Conservation (phyloP, 2,329 filamentous ascomycete species). For the Cercospora berteroae region DNA sequence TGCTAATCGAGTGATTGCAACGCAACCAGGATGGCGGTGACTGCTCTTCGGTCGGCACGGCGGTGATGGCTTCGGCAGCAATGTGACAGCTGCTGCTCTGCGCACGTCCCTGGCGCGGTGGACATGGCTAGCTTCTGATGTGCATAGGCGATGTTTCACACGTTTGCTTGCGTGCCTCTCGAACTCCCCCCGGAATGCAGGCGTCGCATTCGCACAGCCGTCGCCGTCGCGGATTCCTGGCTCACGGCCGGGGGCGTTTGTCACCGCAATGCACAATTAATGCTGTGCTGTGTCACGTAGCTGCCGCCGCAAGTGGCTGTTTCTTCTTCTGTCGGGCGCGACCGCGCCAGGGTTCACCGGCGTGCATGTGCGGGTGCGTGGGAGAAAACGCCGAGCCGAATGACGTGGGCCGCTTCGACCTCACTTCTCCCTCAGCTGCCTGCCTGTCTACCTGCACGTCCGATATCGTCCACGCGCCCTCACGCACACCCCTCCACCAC, state of each 20-base stretch:
- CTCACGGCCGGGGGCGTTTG: neutral
- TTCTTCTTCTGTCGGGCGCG: neutral
- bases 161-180: neutral
- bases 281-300: neutral
- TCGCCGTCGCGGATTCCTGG: neutral
- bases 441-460: neutral
- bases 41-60: neutral
- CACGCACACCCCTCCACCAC: neutral
- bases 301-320: neutral
- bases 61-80: neutral
- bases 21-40: neutral
- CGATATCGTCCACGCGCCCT: neutral
- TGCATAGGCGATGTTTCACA: slow-evolving; percentile 3
- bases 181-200: neutral
- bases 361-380: neutral
- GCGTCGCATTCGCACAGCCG: neutral
- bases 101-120: neutral
- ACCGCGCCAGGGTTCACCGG: neutral
- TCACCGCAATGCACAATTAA: neutral
- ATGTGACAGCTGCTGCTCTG: neutral
- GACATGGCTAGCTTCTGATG: neutral
- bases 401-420: neutral
- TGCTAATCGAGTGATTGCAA: neutral
- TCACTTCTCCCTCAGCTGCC: neutral
- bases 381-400: neutral